Percentiles rank a stretch among this genome's conserved stretches.
phyloP scores from a whole-genome alignment of 1,139 yeast species.

The Geotrichum bryndzae region DNA sequence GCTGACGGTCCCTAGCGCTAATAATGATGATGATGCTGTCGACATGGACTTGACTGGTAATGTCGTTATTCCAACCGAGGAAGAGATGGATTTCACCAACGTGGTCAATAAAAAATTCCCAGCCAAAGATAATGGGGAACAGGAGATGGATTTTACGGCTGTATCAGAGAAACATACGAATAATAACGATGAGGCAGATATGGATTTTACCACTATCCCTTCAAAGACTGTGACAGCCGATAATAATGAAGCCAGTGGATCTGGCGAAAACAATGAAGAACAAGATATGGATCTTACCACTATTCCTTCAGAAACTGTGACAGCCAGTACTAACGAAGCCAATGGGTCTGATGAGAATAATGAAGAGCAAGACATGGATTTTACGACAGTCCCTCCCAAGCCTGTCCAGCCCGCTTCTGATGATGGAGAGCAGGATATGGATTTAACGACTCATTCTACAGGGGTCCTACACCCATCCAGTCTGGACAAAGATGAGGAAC shows the following conservation, averaged over 20 bases:
- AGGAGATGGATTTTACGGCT: conserved; percentile 20
- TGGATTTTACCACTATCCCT: conserved; percentile 21
- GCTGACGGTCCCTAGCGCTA: not conserved
- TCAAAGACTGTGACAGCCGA: not conserved
- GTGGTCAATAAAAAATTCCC: not conserved
- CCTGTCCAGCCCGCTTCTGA: not conserved
- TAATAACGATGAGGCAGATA: conserved; percentile 18
- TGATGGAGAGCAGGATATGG: conserved; percentile 11
- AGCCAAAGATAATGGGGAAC: conserved; percentile 6
- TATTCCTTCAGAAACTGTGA: not conserved
- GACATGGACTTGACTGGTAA: conserved; percentile 9
- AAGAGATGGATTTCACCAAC: conserved; percentile 8
- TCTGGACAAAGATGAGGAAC: conserved; percentile 15
- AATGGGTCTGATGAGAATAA: not conserved
- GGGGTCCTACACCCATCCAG: not conserved
- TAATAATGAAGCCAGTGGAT: not conserved
- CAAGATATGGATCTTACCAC: conserved; percentile 16
- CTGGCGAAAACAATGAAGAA: not conserved
- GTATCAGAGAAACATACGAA: not conserved
- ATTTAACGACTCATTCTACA: conserved; percentile 8
- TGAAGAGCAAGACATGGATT: conserved; percentile 15
- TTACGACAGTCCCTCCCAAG: conserved; percentile 9
- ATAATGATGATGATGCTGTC: not conserved
- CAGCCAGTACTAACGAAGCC: not conserved
- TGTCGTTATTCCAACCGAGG: not conserved